Evolutionary conservation across 441 rosid species (phyloP), one percentile per base, ranked within the genome.

Genomic region (Biscutella laevigata): DNA sequence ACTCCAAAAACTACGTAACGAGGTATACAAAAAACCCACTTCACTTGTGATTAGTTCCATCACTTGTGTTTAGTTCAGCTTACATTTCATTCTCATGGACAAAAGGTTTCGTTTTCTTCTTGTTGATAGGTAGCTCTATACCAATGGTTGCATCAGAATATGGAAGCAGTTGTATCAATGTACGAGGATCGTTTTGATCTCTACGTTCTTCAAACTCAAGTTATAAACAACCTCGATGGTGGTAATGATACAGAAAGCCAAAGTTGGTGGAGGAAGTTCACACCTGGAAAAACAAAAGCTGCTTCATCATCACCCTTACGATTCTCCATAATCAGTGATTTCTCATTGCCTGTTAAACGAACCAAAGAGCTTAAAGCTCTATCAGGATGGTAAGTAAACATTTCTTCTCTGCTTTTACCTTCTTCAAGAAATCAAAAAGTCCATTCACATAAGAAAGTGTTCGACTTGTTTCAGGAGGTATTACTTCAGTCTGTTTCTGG

Each of bases 171-270:
- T 45, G 81, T 78, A 48, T 83, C 96, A 6, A 88, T 92, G 90
- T 88, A 85, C 15, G 96, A 88, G 66, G 94, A 92, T 70, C 82
- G 80, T 24, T 88, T 92, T 71, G 96, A 92, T 69, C 74, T 92
- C 17, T 69, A 70, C 67, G 65, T 73, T 7, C 82, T 92, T 36
- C 61, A 76, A 53, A 74, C 58, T 30, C 77, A 74, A 48, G 51
- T 69, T 29, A 65, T 79, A 43, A 75, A 72, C 68, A 83, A 77
- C 56, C 61, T 69, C 40, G 37, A 57, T 42, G 25, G 55, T 39
- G 44, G 59, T 56, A 68, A 64, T 62, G 48, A 54, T 35, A 44
- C 74, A 61, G 72, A 73, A 68, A 77, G 71, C 25, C 48, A 9
- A 62, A 62, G 64, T 50, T 91, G 94, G 96, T 82, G 91, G 95